Percentiles rank a stretch among this genome's conserved stretches.
These are phyloP conservation scores for Neurospora tetraspora DNA, from an alignment of 495 filamentous ascomycete genomes.

Conservation along the genomic window DNA sequence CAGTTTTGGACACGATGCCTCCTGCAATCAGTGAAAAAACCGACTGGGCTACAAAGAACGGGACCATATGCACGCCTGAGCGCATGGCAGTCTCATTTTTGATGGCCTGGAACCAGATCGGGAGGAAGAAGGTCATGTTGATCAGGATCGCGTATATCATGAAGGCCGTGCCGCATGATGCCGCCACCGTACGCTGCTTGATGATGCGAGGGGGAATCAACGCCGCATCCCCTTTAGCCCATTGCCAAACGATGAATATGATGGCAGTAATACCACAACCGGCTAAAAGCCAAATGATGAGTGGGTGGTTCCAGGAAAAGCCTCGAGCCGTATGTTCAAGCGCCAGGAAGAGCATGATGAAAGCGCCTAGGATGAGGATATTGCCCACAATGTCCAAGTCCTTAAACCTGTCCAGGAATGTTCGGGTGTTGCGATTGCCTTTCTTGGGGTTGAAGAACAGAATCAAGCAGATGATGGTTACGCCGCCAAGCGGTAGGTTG, in stretches of 20 bases:
- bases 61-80: constrained; percentile 60
- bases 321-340: constrained; percentile 38
- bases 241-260: constrained; percentile 11
- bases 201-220: constrained; percentile 22
- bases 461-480: constrained; percentile 31
- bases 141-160: constrained; percentile 26
- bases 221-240: constrained; percentile 21
- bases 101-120: constrained; percentile 64
- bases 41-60: constrained; percentile 52
- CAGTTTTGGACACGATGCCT: constrained; percentile 11
- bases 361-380: constrained; percentile 32
- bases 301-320: constrained; percentile 31
- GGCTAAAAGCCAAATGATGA: constrained; percentile 24
- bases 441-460: constrained; percentile 23
- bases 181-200: constrained; percentile 53
- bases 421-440: constrained; percentile 13
- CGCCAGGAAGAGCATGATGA: constrained; percentile 37
- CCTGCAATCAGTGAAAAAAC: constrained; percentile 46
- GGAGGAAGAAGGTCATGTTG: constrained; percentile 48
- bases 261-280: constrained; percentile 28
- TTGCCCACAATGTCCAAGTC: constrained; percentile 39
- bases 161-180: constrained; percentile 33
- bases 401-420: constrained; percentile 19
- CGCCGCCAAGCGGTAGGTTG: constrained; percentile 37
- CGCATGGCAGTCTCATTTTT: constrained; percentile 50